Evolutionary conservation across 2,329 filamentous ascomycete genomes (phyloP).

Genomic region (Sclerotinia nivalis): DNA sequence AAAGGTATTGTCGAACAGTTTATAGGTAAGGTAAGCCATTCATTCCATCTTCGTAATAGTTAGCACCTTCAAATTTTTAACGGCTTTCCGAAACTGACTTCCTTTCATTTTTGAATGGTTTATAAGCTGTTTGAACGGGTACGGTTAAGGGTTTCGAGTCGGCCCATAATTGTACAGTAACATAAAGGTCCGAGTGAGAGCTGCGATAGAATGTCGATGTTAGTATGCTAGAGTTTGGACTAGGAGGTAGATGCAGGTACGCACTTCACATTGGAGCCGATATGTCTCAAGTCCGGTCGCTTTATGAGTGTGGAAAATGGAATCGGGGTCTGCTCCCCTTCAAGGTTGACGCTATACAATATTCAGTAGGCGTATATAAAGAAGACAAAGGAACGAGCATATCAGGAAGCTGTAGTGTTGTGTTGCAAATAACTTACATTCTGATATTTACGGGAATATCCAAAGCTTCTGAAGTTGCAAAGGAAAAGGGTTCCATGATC

Average conservation of each 20-base stretch:
- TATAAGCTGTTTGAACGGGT: constrained; percentile 89
- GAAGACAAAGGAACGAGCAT: background rate
- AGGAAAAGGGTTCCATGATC: constrained; percentile 91
- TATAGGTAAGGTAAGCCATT: constrained; percentile 90
- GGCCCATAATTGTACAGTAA: constrained; percentile 91
- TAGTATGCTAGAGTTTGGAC: background rate
- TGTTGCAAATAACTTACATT: constrained; percentile 49
- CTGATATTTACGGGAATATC: constrained; percentile 69
- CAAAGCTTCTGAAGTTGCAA: constrained; percentile 84
- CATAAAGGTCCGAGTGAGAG: constrained; percentile 83
- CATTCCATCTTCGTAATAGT: constrained; percentile 75
- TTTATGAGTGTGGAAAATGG: constrained; percentile 77
- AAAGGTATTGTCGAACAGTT: constrained; percentile 79
- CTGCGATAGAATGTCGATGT: constrained; percentile 48
- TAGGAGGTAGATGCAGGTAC: background rate
- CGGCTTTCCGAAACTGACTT: constrained; percentile 45
- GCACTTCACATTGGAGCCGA: constrained; percentile 78
- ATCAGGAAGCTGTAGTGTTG: background rate
- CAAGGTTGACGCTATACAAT: constrained; percentile 64
- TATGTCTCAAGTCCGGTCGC: constrained; percentile 77
- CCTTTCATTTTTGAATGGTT: constrained; percentile 76
- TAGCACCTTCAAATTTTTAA: constrained; percentile 23
- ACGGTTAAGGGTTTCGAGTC: constrained; percentile 94
- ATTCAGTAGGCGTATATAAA: constrained; percentile 28
- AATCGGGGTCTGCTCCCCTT: constrained; percentile 74